phyloP scores from a whole-genome alignment of 352 stramenopile species.

The Aphanomyces stellatus region DNA sequence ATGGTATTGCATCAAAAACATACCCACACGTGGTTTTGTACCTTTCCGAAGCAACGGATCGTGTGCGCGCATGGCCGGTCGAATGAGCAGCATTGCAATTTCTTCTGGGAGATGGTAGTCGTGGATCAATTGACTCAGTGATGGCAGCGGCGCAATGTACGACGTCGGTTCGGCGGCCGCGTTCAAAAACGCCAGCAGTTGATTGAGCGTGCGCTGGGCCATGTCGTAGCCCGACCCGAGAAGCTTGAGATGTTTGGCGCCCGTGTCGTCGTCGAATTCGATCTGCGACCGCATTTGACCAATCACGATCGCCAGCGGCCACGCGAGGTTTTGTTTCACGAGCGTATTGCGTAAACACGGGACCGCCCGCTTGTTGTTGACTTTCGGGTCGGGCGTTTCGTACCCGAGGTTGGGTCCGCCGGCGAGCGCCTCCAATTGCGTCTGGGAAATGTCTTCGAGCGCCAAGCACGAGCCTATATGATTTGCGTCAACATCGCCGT shows the following conservation, averaged over 20 bases:
- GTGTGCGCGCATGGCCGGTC: conserved; percentile 67
- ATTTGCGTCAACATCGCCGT: too few relatives aligned
- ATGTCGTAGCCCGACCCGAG: conserved; percentile 75
- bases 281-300: conserved; percentile 81
- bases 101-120: conserved; percentile 67
- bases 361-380: conserved; percentile 77
- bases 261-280: conserved; percentile 59
- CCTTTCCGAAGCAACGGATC: conserved; percentile 55
- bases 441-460: conserved; percentile 77
- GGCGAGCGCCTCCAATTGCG: conserved; percentile 73
- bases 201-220: conserved; percentile 75
- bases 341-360: conserved; percentile 71
- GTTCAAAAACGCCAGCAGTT: conserved; percentile 80
- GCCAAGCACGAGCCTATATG: conserved; percentile 62
- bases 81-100: conserved; percentile 67
- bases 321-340: conserved; percentile 65
- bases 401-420: conserved; percentile 72
- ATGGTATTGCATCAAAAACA: conserved; percentile 32
- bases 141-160: conserved; percentile 67
- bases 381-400: conserved; percentile 65
- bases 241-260: conserved; percentile 60
- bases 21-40: neutral
- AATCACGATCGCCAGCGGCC: conserved; percentile 71
- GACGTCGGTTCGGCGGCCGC: conserved; percentile 57
- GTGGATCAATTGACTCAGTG: conserved; percentile 45